A percentile compares a stretch with the other conserved stretches of the same genome.
These are phyloP conservation scores for Cladobotryum protrusum DNA, from an alignment of 2,329 filamentous ascomycete species.

Conservation along the genomic window DNA sequence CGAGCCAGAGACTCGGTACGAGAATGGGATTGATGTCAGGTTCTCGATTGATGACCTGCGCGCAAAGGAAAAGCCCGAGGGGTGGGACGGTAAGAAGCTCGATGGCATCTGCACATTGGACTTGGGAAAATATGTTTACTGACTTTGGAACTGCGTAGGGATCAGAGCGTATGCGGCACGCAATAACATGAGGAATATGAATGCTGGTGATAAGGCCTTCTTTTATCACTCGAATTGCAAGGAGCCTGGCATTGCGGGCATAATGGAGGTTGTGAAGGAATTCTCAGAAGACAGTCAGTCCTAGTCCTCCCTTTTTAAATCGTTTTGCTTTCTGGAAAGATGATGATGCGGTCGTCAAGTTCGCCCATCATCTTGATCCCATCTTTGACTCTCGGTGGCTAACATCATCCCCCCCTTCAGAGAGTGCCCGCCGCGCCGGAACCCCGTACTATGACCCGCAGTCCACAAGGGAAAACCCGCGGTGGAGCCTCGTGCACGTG, in stretches of 20 bases:
- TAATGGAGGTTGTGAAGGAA: constrained; percentile 84
- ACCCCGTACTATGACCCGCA: constrained; percentile 77
- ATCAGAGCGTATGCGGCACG: constrained; percentile 58
- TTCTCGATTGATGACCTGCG: constrained; percentile 92
- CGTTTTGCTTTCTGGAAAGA: neutral
- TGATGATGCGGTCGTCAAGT: too few species aligned
- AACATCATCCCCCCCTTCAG: constrained; percentile 19
- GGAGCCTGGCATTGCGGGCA: constrained; percentile 76
- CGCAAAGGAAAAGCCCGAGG: constrained; percentile 67
- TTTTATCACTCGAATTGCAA: constrained; percentile 98
- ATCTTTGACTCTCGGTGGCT: neutral
- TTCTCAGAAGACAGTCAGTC: constrained; percentile 68
- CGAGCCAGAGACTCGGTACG: constrained; percentile 78
- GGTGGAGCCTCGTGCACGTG: constrained; percentile 85
- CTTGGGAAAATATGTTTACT: neutral
- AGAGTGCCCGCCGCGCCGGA: constrained; percentile 25
- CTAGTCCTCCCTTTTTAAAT: neutral
- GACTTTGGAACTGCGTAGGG: constrained; percentile 23
- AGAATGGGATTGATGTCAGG: constrained; percentile 81
- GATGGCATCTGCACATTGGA: constrained; percentile 15
- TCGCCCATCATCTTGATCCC: too few species aligned
- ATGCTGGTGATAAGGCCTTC: constrained; percentile 83
- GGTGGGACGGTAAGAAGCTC: constrained; percentile 73
- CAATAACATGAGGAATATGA: constrained; percentile 90
- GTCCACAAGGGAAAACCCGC: constrained; percentile 50